Percentiles rank a stretch among this genome's conserved stretches.
Conservation (phyloP, 108 stramenopile genomes). For the Heterococcus sp. region DNA sequence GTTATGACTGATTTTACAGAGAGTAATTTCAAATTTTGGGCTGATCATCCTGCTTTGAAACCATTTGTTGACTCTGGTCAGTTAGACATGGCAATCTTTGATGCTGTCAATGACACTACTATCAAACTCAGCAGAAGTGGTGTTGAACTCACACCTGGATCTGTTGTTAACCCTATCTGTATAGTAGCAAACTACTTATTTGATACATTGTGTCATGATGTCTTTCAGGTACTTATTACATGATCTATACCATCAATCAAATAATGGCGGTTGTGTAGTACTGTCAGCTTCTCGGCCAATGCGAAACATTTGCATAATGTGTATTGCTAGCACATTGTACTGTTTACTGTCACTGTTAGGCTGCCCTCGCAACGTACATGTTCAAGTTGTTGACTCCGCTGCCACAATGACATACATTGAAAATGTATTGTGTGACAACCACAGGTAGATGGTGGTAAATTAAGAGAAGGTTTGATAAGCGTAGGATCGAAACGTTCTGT, state of each 20-base stretch:
- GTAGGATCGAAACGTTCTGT: constrained; percentile 38
- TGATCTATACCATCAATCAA: too few species aligned
- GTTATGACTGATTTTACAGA: constrained; percentile 72
- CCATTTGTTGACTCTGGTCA: constrained; percentile 54
- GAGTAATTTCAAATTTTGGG: constrained; percentile 62
- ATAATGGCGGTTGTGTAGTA: too few species aligned
- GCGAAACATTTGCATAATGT: too few species aligned
- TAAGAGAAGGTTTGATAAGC: constrained; percentile 58
- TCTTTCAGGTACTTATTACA: constrained; percentile 58
- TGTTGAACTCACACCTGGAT: constrained; percentile 39
- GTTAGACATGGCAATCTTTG: constrained; percentile 68
- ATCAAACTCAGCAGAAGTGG: constrained; percentile 53
- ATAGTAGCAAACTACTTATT: constrained; percentile 70
- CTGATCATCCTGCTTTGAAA: constrained; percentile 49
- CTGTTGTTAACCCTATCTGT: constrained; percentile 58
- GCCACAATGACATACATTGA: too few species aligned
- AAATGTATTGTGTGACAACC: too few species aligned
- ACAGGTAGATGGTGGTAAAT: constrained; percentile 42
- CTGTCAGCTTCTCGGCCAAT: too few species aligned
- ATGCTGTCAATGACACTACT: constrained; percentile 56
- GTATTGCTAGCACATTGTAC: too few species aligned
- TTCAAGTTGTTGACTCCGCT: too few species aligned
- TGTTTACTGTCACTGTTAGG: too few species aligned
- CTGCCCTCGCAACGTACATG: too few species aligned
- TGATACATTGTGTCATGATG: constrained; percentile 66